These are phyloP conservation scores for Wickerhamiella brachini DNA, from an alignment of 805 yeast genomes.

Conservation along the genomic window DNA sequence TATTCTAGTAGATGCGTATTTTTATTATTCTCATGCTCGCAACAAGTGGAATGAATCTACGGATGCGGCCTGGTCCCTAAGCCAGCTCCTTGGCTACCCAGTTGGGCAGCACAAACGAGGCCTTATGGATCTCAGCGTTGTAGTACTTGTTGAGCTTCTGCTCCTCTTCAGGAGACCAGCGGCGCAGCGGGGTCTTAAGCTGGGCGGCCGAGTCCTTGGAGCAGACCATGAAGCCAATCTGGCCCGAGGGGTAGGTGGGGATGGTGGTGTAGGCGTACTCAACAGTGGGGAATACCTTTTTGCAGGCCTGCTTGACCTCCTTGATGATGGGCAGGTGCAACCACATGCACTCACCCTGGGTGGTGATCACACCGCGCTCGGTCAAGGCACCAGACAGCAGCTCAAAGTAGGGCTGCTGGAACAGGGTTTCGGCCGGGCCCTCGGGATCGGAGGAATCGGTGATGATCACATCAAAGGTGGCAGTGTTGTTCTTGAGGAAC, in stretches of 20 bases:
- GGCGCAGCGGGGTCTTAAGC: slow-evolving; percentile 40
- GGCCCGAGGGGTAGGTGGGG: slow-evolving; percentile 83
- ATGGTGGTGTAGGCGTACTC: slow-evolving; percentile 70
- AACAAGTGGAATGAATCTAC: too few relatives aligned
- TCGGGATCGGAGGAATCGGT: slow-evolving; percentile 98
- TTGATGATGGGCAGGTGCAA: slow-evolving; percentile 67
- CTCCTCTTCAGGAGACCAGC: slow-evolving; percentile 33
- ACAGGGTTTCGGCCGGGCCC: slow-evolving; percentile 91
- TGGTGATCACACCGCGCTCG: slow-evolving; percentile 78
- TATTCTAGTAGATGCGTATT: too few relatives aligned
- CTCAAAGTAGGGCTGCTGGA: slow-evolving; percentile 85
- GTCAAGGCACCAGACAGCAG: slow-evolving; percentile 78
- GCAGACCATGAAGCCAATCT: slow-evolving; percentile 65
- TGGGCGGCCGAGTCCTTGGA: slow-evolving; percentile 37
- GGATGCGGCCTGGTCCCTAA: neutral
- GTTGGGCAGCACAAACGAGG: slow-evolving; percentile 65
- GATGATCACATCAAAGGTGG: slow-evolving; percentile 85
- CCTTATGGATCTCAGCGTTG: slow-evolving; percentile 48
- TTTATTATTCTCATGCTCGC: too few relatives aligned
- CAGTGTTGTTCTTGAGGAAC: slow-evolving; percentile 70
- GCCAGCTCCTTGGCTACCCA: slow-evolving; percentile 40
- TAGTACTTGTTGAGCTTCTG: slow-evolving; percentile 45
- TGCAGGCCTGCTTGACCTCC: slow-evolving; percentile 61
- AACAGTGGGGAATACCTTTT: slow-evolving; percentile 67
- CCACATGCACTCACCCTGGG: slow-evolving; percentile 87